Evolutionary conservation across 2,329 filamentous ascomycete species (phyloP), one percentile per base, ranked within the genome.

Genomic region (Ilyonectria robusta): DNA sequence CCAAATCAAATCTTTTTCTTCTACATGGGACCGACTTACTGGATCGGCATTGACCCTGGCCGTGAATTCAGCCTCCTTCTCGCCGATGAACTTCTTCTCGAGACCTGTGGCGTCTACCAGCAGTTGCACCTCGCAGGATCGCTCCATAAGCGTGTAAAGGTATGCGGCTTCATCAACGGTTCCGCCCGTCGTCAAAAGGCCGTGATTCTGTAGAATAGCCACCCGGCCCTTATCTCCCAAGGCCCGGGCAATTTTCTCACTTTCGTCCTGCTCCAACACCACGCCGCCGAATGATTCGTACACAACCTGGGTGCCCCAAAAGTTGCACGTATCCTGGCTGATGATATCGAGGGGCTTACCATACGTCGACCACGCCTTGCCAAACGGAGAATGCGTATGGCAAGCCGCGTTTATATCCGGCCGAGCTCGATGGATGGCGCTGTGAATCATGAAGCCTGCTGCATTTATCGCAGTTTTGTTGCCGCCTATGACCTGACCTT

Each of bases 91-190:
- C 8, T 69, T 69, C 66, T 77, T 81, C 6, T 72, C 66, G 7
- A 77, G 50, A 0, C 76, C 68, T 0, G 77, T 56, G 9, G 70
- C 74, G 35, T 80, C 79, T 0, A 76, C 78, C 53, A 79, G 61
- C 6, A 81, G 66, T 66, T 81, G 79, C 4, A 79, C 73, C 58
- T 80, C 74, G 42, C 79, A 81, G 2, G 73, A 76, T 63, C 77
- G 68, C 51, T 81, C 78, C 70, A 80, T 74, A 8, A 76, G 48
- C 3, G 71, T 69, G 74, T 91, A 92, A 13, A 92, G 76, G 72
- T 88, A 92, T 0, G 88, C 88, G 1, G 90, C 90, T 74, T 92
- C 89, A 68, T 92, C 90, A 1, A 92, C 89, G 0, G 89, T 92
- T 2, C 74, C 75, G 1, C 90, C 90, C 0, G 89, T 88, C 0